Conservation (phyloP, 805 yeast species). For the Deakozyma indianensis region DNA sequence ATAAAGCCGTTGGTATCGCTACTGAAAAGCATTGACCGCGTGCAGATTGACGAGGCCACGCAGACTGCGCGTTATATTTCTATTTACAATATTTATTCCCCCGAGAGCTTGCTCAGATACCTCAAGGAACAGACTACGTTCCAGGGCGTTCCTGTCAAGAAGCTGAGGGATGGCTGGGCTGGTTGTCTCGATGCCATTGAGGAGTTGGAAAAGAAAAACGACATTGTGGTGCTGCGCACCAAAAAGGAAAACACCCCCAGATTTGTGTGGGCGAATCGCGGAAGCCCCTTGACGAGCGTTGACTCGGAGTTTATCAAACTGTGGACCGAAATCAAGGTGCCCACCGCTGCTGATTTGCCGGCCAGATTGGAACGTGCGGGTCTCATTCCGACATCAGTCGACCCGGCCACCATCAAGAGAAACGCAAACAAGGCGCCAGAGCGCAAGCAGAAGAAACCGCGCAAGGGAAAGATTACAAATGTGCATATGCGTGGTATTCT, state of each 20-base stretch:
- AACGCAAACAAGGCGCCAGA: slow-evolving; percentile 36
- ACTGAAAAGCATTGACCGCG: slow-evolving; percentile 61
- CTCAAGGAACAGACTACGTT: slow-evolving; percentile 73
- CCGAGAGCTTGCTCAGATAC: slow-evolving; percentile 60
- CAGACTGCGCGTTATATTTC: slow-evolving; percentile 77
- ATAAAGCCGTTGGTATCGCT: slow-evolving; percentile 58
- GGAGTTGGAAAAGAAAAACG: slow-evolving; percentile 61
- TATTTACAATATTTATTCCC: slow-evolving; percentile 71
- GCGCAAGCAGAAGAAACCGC: slow-evolving; percentile 78
- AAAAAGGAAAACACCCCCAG: slow-evolving; percentile 92
- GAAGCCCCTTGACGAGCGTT: slow-evolving; percentile 54
- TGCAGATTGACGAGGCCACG: slow-evolving; percentile 46
- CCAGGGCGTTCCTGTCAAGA: slow-evolving; percentile 74
- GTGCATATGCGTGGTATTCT: slow-evolving; percentile 93
- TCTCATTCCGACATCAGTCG: slow-evolving; percentile 95
- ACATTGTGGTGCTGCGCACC: slow-evolving; percentile 71
- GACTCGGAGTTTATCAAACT: slow-evolving; percentile 70
- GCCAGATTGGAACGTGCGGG: slow-evolving; percentile 65
- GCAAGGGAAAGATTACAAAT: slow-evolving; percentile 89
- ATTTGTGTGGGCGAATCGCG: slow-evolving; percentile 79
- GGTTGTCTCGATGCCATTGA: slow-evolving; percentile 70
- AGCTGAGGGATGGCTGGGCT: slow-evolving; percentile 83
- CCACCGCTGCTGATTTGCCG: slow-evolving; percentile 71
- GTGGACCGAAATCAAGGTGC: slow-evolving; percentile 73
- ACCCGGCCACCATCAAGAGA: slow-evolving; percentile 80